These are phyloP conservation scores for Cyberlindnera nakhonratchasimensis DNA, from an alignment of 805 yeast genomes.

Conservation along the genomic window DNA sequence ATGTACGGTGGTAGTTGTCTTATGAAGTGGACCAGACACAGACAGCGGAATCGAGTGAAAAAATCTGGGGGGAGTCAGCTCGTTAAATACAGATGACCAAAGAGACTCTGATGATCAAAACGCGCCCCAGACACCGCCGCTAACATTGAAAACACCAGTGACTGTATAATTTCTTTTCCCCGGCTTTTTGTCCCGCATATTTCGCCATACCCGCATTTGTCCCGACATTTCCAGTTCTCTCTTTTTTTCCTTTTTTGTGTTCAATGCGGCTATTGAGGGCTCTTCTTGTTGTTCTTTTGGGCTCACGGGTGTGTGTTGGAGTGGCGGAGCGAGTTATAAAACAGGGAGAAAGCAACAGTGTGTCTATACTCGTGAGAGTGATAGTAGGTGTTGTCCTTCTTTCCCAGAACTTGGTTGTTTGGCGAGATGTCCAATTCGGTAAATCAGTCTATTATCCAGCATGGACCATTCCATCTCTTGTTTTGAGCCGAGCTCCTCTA, in stretches of 20 bases:
- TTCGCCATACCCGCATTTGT: not conserved
- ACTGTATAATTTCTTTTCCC: slow-evolving; percentile 4
- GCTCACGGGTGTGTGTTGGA: too few species aligned
- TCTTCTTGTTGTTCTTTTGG: too few species aligned
- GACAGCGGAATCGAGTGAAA: not conserved
- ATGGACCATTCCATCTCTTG: too few species aligned
- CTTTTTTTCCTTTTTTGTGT: not conserved
- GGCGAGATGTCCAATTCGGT: too few species aligned
- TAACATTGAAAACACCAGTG: not conserved
- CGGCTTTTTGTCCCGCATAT: slow-evolving; percentile 1
- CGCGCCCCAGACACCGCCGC: slow-evolving; percentile 1
- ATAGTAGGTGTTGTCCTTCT: too few species aligned
- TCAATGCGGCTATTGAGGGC: too few species aligned
- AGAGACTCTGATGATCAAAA: not conserved
- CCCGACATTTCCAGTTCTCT: not conserved
- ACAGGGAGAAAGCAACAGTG: too few species aligned
- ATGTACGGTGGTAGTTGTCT: not conserved
- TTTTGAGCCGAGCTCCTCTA: not conserved
- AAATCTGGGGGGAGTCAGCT: slow-evolving; percentile 1
- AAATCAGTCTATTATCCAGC: too few species aligned
- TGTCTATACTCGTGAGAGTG: too few species aligned
- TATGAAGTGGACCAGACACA: not conserved
- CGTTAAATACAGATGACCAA: not conserved
- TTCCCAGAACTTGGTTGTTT: too few species aligned
- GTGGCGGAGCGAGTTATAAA: too few species aligned